Evolutionary conservation across 805 yeast species (phyloP), one percentile per base, ranked within the genome.

Genomic region (Candida odintsovae): DNA sequence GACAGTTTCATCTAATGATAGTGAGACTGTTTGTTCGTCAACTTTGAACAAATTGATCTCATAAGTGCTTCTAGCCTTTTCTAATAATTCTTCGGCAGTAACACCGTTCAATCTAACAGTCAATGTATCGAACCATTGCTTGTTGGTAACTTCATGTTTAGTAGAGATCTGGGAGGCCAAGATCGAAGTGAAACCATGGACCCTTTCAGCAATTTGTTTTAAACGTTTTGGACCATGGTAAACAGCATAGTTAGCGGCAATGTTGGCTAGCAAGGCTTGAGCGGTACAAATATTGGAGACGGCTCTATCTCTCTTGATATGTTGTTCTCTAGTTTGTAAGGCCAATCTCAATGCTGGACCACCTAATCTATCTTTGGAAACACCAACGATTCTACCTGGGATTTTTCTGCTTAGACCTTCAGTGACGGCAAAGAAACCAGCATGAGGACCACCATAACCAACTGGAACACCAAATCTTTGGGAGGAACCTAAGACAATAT

Each of bases 391-490:
- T 70, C 99, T 79, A 39, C 99, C 99, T 2, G 99, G 99, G 65
- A 94, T 89, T 67, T 90, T 94, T 63, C 99, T 80, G 62, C 88
- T 87, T 56, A 85, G 75, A 46, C 80, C 76, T 49, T 82, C 79
- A n/a, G 80, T 75, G 37, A 92, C 95, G 9, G 98, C 88, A 58
- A 94, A 90, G 69, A 88, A 94, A 0, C 96, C 99, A 41, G 99
- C 98, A 66, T 94, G 99, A 4, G 99, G 99, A 19, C 99, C 99
- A 61, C 99, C 99, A 63, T 82, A 94, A 7, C 98, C 99, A 72
- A 92, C 78, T 46, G 99, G 98, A 36, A 92, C 97, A 60, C 99
- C 99, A 58, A 94, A 89, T 66, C 99, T 77, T 73, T 94, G 99
- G 5, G 97, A 77, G 9, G 90, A 80, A 41, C 99, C 99, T 40